Evolutionary conservation across 2,329 filamentous ascomycete species (phyloP).

Genomic region (Microsporum canis): DNA sequence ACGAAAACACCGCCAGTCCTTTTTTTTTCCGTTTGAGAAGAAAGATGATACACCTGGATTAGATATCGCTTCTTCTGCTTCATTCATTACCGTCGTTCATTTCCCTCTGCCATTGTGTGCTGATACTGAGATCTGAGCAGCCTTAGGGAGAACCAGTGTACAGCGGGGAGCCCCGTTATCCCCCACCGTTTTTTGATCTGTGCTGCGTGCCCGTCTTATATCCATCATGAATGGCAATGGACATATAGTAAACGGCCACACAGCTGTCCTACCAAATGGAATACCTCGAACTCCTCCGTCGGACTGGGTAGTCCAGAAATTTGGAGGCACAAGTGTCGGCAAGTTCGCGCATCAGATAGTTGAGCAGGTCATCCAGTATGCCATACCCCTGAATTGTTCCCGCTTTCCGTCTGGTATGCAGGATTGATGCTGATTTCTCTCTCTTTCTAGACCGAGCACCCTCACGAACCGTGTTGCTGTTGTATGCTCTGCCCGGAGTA

Average conservation of each 20-base stretch:
- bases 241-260: constrained; percentile 13
- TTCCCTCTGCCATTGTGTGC: not conserved
- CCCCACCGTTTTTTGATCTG: not conserved
- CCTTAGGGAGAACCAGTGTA: not conserved
- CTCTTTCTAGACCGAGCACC: constrained; percentile 44
- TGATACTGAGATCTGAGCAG: not conserved
- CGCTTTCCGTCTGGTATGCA: not conserved
- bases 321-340: constrained; percentile 87
- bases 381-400: not conserved
- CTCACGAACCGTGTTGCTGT: constrained; percentile 67
- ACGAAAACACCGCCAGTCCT: not conserved
- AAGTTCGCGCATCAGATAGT: constrained; percentile 76
- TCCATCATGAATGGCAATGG: constrained; percentile 14
- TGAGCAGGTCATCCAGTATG: constrained; percentile 56
- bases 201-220: not conserved
- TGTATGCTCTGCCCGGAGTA: constrained; percentile 90
- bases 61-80: not conserved
- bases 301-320: constrained; percentile 82
- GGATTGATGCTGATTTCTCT: not conserved
- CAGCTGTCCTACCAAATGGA: constrained; percentile 16
- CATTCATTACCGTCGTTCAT: not conserved
- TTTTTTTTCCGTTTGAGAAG: not conserved
- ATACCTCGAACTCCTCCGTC: constrained; percentile 11
- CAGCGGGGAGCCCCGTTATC: not conserved
- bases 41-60: not conserved